A percentile compares a stretch with the other conserved stretches of the same genome.
Conservation (phyloP, 805 yeast genomes). For the Blastobotrys americana region DNA sequence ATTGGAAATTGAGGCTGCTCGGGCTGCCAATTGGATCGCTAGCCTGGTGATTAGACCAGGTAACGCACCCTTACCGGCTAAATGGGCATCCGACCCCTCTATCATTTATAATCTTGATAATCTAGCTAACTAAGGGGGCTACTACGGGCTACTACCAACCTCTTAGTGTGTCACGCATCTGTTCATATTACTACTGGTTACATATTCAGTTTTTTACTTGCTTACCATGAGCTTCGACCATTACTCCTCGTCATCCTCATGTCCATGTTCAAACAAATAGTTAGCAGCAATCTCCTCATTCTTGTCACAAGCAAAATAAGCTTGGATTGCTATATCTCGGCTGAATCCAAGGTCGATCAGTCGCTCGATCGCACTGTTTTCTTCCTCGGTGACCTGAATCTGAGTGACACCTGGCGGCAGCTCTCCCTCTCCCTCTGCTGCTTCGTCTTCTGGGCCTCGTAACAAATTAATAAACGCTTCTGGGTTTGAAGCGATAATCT, state of each 20-base stretch:
- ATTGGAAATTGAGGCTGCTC: slow-evolving; percentile 69
- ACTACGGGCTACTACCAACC: too few species aligned
- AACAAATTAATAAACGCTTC: slow-evolving; percentile 76
- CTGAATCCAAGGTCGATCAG: slow-evolving; percentile 92
- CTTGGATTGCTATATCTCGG: slow-evolving; percentile 78
- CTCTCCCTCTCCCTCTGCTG: slow-evolving; percentile 46
- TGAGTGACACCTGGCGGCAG: slow-evolving; percentile 37
- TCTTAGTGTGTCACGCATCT: too few species aligned
- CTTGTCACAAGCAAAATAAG: slow-evolving; percentile 95
- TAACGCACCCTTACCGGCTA: slow-evolving; percentile 37
- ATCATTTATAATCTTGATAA: not conserved
- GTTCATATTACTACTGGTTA: too few species aligned
- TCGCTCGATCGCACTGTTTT: slow-evolving; percentile 81
- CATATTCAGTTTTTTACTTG: too few species aligned
- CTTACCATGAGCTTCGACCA: too few species aligned
- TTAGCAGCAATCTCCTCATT: slow-evolving; percentile 96
- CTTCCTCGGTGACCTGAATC: slow-evolving; percentile 67
- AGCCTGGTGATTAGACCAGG: slow-evolving; percentile 67
- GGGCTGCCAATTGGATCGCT: slow-evolving; percentile 52
- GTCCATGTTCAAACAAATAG: slow-evolving; percentile 55
- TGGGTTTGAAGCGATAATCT: slow-evolving; percentile 58
- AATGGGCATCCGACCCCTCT: not conserved
- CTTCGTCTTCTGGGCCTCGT: slow-evolving; percentile 38
- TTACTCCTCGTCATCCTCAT: slow-evolving; percentile 16
- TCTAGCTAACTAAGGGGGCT: too few species aligned